Base-by-base conservation (phyloP, 75 land plant genomes). In the Pinus taeda region DNA sequence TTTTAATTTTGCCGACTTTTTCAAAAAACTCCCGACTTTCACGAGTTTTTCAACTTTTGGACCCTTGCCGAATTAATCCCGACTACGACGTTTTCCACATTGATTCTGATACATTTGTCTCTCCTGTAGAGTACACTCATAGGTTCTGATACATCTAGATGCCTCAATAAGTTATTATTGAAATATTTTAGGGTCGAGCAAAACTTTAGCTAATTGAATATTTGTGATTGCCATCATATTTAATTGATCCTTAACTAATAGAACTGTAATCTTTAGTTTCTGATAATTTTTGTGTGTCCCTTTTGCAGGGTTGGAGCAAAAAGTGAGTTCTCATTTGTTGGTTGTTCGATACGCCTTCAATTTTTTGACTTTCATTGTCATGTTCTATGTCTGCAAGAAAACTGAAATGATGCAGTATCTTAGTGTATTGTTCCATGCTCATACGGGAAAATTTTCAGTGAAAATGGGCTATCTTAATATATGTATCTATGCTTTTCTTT, bases 291-390 rank as follows among this genome's bases (percentile, higher is more conserved):
- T 77, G 22, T 73, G 12, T 37, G 21, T 13, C 53, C 56, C 4
- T 83, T 75, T 85, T 75, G 77, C 94, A 92, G 94, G 94, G 94
- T 64, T 92, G 94, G 94, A 92, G 80, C 80, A 92, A 92, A 78
- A 90, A 82, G 94, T 92, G 81, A 86, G 90, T 85, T 76, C 61
- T n/a, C 24, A 29, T 14, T 73, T 60, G 57, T 59, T 59, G 69
- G 57, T 77, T 57, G 37, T 57, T 3, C n/a, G n/a, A 37, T 9
- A 49, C 1, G 37, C 45, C 42, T n/a, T 42, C 13, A 33, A 21
- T 69, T 42, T 39, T 69, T 21, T 20, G 12, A 69, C 42, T 42
- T 69, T 9, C 53, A 69, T 49, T 49, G 72, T 17, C 21, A 12
- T 39, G 21, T 3, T 20, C 55, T 42, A 42, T 42, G 9, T 37